phyloP scores from a whole-genome alignment of 345 rosid species.

The Cochlearia excelsa region DNA sequence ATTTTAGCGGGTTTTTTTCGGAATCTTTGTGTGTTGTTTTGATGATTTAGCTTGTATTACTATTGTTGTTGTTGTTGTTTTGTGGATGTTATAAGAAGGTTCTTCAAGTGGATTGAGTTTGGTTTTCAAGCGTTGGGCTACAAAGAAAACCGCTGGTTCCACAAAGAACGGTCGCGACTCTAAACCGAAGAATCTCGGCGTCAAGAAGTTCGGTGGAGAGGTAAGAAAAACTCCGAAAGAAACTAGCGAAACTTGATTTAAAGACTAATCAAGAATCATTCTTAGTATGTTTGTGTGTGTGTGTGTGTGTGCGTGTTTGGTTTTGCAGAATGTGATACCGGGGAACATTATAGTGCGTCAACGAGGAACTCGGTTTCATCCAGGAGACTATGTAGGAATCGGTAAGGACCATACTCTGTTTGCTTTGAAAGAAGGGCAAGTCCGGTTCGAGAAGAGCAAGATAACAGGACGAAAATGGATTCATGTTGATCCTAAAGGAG shows the following conservation, averaged over 20 bases:
- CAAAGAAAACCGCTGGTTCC: slow-evolving; percentile 79
- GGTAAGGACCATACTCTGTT: slow-evolving; percentile 73
- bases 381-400: slow-evolving; percentile 77
- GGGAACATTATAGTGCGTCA: slow-evolving; percentile 86
- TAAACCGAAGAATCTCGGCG: slow-evolving; percentile 84
- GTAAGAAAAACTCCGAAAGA: slow-evolving; percentile 29
- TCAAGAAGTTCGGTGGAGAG: slow-evolving; percentile 94
- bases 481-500: slow-evolving; percentile 69
- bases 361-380: slow-evolving; percentile 79
- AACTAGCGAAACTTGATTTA: background rate
- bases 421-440: slow-evolving; percentile 69
- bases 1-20: background rate
- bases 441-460: slow-evolving; percentile 68
- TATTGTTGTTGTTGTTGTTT: background rate
- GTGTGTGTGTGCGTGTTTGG: slow-evolving; percentile 14
- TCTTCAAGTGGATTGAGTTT: slow-evolving; percentile 62
- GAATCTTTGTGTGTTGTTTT: slow-evolving; percentile 1
- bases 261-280: background rate
- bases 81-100: slow-evolving; percentile 39
- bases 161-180: slow-evolving; percentile 89
- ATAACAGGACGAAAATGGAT: slow-evolving; percentile 72
- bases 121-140: slow-evolving; percentile 80
- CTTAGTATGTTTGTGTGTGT: slow-evolving; percentile 4
- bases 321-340: slow-evolving; percentile 67
- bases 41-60: background rate